A percentile compares a stretch with the other conserved stretches of the same genome.
phyloP scores from a whole-genome alignment of 179 eudicot genomes.

The Monotropa hypopitys region DNA sequence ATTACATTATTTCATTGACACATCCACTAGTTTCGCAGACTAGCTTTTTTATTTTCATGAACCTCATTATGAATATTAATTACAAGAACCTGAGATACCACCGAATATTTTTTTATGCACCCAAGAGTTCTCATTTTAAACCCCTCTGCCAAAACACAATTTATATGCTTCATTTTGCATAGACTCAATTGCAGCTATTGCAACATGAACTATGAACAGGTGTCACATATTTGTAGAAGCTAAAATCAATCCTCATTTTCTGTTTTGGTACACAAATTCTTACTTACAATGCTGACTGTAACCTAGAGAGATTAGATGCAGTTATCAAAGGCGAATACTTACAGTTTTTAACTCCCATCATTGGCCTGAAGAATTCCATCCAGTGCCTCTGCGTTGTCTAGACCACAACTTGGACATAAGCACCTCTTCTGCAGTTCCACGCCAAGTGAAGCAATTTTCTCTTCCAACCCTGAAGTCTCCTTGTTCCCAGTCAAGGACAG shows the following conservation, averaged over 20 bases:
- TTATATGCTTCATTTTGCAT: not conserved
- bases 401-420: constrained; percentile 53
- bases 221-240: not conserved
- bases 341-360: constrained; percentile 20
- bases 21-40: too few species aligned
- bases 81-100: too few species aligned
- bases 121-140: not conserved
- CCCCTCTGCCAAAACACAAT: not conserved
- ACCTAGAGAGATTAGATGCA: not conserved
- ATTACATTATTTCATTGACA: too few species aligned
- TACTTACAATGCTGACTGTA: not conserved
- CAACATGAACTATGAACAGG: not conserved
- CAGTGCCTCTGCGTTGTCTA: constrained; percentile 46
- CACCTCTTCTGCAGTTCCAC: constrained; percentile 62
- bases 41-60: too few species aligned
- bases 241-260: not conserved
- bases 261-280: not conserved
- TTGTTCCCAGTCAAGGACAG: constrained; percentile 43
- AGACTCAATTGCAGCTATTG: not conserved
- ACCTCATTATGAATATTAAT: too few species aligned
- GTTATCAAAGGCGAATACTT: constrained; percentile 4
- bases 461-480: constrained; percentile 59
- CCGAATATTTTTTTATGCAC: too few species aligned
- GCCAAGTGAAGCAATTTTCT: constrained; percentile 35
- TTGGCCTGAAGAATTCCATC: constrained; percentile 40